Conservation (phyloP, 2,329 filamentous ascomycete genomes). For the Claviceps sp. region DNA sequence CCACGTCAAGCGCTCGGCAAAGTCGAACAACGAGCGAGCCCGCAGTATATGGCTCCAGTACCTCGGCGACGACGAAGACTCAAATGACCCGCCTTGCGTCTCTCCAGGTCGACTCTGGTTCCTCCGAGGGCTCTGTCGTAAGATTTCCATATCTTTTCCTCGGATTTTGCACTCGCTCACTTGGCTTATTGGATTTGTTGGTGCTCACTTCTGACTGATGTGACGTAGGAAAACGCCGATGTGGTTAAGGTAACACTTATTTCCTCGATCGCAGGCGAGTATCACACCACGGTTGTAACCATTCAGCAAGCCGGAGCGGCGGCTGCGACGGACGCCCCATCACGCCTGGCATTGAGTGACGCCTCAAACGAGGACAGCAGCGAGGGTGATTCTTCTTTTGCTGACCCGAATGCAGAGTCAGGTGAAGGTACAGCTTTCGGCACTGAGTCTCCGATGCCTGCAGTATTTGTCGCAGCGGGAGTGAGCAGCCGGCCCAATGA, state of each 20-base stretch:
- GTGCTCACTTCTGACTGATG: not conserved
- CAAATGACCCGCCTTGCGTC: constrained; percentile 1
- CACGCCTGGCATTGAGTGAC: not conserved
- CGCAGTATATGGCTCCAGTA: constrained; percentile 1
- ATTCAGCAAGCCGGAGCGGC: constrained; percentile 1
- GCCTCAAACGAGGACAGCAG: not conserved
- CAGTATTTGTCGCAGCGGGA: not conserved
- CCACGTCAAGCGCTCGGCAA: not conserved
- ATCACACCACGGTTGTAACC: constrained; percentile 10
- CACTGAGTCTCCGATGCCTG: constrained; percentile 1
- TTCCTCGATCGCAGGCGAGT: constrained; percentile 10
- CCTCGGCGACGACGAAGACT: not conserved
- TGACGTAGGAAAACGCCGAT: not conserved
- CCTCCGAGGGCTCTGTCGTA: not conserved
- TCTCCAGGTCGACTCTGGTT: not conserved
- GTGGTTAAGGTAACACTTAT: constrained; percentile 13
- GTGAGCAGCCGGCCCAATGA: not conserved
- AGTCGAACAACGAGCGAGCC: not conserved
- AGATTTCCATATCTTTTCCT: not conserved
- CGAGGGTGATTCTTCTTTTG: not conserved
- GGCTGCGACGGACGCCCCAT: not conserved
- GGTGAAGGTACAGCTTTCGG: not conserved
- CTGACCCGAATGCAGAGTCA: not conserved
- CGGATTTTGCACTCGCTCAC: no score
- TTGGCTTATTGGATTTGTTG: not conserved